Evolutionary conservation across 2,329 filamentous ascomycete species (phyloP).

Genomic region (Nothomitra cinnamomea): DNA sequence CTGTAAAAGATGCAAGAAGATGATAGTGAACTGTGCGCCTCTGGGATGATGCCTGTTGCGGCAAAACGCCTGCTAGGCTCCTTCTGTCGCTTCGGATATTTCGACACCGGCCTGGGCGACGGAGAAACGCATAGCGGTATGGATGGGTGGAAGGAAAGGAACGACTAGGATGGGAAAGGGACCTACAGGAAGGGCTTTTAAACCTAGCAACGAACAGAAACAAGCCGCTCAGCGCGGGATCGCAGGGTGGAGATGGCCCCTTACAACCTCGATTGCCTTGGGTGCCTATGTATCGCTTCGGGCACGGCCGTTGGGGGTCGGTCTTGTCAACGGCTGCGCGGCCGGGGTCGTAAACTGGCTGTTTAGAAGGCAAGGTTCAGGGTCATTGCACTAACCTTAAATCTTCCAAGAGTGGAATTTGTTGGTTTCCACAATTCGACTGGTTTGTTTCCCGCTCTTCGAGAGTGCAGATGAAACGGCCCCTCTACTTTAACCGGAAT

Average conservation of each 20-base stretch:
- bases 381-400: neutral
- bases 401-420: neutral
- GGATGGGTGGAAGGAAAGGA: neutral
- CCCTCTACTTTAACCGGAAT: neutral
- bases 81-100: constrained; percentile 1
- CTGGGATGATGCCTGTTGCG: neutral
- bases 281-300: neutral
- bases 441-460: neutral
- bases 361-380: neutral
- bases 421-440: neutral
- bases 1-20: neutral
- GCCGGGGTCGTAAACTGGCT: neutral
- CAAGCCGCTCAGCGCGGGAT: neutral
- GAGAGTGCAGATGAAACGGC: neutral
- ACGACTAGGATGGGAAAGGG: neutral
- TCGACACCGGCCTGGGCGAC: neutral
- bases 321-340: neutral
- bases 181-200: neutral
- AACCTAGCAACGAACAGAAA: neutral
- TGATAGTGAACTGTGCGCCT: neutral
- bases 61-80: neutral
- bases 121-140: neutral
- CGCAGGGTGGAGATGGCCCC: neutral
- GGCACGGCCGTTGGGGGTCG: neutral
- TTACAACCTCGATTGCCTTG: neutral